These are phyloP conservation scores for Rhizopogon vulgaris DNA, from an alignment of 768 basidiomycete species.

Conservation along the genomic window DNA sequence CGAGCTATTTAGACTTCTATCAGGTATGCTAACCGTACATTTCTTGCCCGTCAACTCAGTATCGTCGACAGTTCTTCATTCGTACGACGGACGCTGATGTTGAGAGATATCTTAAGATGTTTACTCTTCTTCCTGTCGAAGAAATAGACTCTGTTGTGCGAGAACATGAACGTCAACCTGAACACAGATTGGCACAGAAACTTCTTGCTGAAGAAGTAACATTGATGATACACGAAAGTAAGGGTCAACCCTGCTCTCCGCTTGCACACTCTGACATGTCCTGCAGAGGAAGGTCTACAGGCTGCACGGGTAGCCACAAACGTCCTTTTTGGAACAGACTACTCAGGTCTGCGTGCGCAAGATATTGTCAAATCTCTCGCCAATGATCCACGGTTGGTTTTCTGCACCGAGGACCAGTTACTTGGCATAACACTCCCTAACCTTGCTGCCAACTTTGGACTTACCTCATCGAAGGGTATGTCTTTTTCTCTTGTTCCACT, in stretches of 20 bases:
- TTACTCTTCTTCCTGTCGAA: constrained; percentile 65
- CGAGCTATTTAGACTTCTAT: constrained; percentile 90
- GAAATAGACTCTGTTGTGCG: constrained; percentile 52
- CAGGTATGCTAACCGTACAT: constrained; percentile 50
- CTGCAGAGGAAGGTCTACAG: constrained; percentile 32
- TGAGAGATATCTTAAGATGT: constrained; percentile 69
- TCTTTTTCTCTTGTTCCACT: constrained; percentile 4
- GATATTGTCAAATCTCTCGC: constrained; percentile 57
- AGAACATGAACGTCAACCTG: constrained; percentile 52
- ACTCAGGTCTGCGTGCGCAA: constrained; percentile 40
- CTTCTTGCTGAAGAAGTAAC: constrained; percentile 54
- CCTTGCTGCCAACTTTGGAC: constrained; percentile 51
- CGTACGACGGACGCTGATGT: constrained; percentile 77
- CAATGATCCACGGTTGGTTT: constrained; percentile 59
- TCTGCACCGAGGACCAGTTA: constrained; percentile 45
- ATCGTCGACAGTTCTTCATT: constrained; percentile 71
- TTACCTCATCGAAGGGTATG: constrained; percentile 63
- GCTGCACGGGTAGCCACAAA: constrained; percentile 39
- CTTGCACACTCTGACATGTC: neutral
- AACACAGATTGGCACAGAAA: constrained; percentile 41
- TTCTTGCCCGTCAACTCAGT: neutral
- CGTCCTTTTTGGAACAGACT: constrained; percentile 37
- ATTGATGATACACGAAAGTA: constrained; percentile 53
- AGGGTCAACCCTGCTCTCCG: constrained; percentile 8
- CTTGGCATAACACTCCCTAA: constrained; percentile 49